Evolutionary conservation across 345 rosid genomes (phyloP), one percentile per base, ranked within the genome.

Genomic region (Dipteronia sinensis): DNA sequence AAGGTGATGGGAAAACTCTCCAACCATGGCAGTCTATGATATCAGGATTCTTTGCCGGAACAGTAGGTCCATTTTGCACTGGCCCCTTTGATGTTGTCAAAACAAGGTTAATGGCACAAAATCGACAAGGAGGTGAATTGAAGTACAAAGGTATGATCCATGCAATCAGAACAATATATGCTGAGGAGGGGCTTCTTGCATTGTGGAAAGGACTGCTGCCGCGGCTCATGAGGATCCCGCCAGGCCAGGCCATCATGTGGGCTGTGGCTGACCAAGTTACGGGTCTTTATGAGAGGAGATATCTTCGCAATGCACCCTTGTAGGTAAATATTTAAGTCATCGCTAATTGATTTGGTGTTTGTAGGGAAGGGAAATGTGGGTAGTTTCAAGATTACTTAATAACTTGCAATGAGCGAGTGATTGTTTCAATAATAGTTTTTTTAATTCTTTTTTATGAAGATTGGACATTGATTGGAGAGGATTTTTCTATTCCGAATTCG

Each of bases 221-320:
- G 34, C 89, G 99, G 72, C 90, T 96, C 61, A 96, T 96, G 98
- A 87, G 99, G 85, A 96, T 96, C 64, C 99, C 98, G 0, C 99
- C 99, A 1, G 97, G 99, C 74, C 98, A 96, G 84, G 97, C 99
- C 29, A 94, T 96, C 8, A 91, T 95, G 99, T 94, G 99, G 99
- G 93, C 90, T 40, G 99, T 94, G 71, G 99, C 99, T 69, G 99
- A 94, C 85, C 99, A 94, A 79, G 88, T 96, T 65, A 92, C 69
- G 12, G 99, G 97, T 74, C 74, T 96, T 65, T 94, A 88, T 61
- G 98, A 95, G 87, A 89, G 78, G 88, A 90, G 87, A 77, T 83
- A 85, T 84, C 72, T 91, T 67, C 83, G 3, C 1, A 78, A 69
- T 74, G 87, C 92, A 38, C 81, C 89, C 15, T 71, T 83, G 58